Conservation (phyloP, 148 eudicot species). For the Spergularia marina region DNA sequence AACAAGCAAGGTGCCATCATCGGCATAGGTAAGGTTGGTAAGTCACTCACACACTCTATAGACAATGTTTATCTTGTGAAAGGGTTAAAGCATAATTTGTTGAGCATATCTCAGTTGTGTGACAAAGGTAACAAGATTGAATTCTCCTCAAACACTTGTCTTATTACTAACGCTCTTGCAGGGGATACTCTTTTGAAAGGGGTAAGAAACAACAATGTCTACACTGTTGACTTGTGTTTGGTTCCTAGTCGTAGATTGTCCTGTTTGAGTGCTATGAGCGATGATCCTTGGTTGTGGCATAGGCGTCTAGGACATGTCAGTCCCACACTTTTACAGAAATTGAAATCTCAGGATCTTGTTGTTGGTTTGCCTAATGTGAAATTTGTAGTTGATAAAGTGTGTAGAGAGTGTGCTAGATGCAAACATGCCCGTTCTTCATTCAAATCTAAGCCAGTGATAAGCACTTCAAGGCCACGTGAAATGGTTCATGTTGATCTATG, state of each 20-base stretch:
- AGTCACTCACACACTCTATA: background rate
- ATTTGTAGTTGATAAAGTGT: no score
- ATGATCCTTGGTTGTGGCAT: no score
- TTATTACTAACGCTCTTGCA: background rate
- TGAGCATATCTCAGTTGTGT: constrained; percentile 10
- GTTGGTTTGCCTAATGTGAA: no score
- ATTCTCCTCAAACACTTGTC: background rate
- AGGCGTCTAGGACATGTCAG: no score
- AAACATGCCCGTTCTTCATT: no score
- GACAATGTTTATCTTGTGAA: constrained; percentile 5
- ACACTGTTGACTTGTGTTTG: background rate
- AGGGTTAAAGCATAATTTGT: background rate
- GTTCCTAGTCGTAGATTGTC: background rate
- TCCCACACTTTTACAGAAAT: no score
- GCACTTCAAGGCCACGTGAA: no score
- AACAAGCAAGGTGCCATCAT: background rate
- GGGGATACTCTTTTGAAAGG: background rate
- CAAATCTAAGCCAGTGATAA: no score
- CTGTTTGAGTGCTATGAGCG: no score
- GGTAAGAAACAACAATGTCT: background rate
- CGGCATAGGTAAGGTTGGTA: constrained; percentile 14
- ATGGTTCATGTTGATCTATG: no score
- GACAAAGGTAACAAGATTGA: background rate
- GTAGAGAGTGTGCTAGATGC: no score
- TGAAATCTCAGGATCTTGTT: no score